These are phyloP conservation scores for Coix lacrymajobi DNA, from an alignment of 176 grass and related monocot species.

Conservation along the genomic window DNA sequence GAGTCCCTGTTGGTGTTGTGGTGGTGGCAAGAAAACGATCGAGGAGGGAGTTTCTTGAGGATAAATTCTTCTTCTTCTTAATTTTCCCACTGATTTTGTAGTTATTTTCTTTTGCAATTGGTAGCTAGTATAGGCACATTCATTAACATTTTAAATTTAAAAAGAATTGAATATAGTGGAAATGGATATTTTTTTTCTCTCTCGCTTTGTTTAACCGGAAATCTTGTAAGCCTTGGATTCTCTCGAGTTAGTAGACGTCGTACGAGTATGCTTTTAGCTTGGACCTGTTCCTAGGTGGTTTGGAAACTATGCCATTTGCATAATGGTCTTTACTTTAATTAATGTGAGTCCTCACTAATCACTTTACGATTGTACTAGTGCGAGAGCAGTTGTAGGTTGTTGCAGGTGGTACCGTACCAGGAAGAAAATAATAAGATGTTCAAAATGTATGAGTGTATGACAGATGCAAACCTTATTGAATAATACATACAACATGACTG, in stretches of 20 bases:
- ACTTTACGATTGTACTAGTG: neutral
- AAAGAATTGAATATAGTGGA: neutral
- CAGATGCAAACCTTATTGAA: too few species aligned
- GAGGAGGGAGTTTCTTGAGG: slow-evolving; percentile 14
- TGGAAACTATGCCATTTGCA: neutral
- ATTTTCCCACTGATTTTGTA: neutral
- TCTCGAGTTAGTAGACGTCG: neutral
- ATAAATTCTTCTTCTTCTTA: neutral
- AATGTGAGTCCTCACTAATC: neutral
- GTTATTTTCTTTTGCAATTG: slow-evolving; percentile 22
- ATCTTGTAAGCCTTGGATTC: neutral
- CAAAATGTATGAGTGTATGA: too few species aligned
- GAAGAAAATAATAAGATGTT: neutral
- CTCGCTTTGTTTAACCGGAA: neutral
- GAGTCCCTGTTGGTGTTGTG: neutral
- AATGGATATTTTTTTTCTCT: neutral
- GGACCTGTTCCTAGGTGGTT: neutral
- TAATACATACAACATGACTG: neutral
- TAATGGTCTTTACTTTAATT: neutral
- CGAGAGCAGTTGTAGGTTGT: too few species aligned
- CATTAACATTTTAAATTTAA: slow-evolving; percentile 31
- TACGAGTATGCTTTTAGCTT: neutral
- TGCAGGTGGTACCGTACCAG: neutral
- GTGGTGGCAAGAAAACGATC: neutral
- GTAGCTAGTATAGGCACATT: slow-evolving; percentile 45